These are phyloP conservation scores for Ogataea wickerhamii DNA, from an alignment of 805 yeast species.

Conservation along the genomic window DNA sequence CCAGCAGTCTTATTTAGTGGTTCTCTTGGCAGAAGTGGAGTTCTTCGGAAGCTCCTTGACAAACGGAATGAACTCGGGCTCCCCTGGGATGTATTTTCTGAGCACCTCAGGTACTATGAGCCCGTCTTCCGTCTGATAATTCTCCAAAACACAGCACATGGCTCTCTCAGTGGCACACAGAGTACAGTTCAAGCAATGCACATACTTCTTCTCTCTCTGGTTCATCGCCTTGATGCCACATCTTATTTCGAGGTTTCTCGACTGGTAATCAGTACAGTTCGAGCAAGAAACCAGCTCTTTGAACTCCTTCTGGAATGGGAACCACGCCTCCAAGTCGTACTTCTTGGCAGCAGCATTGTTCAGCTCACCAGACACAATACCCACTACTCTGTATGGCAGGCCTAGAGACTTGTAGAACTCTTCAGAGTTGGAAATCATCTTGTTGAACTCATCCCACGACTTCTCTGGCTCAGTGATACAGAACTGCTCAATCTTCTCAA, in stretches of 20 bases:
- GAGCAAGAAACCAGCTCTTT: conserved; percentile 98
- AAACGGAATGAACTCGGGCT: conserved; percentile 93
- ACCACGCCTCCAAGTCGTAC: conserved; percentile 99
- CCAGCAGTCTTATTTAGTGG: conserved; percentile 19
- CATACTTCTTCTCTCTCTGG: conserved; percentile 95
- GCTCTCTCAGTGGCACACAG: conserved; percentile 98
- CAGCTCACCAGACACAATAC: conserved; percentile 96
- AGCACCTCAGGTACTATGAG: conserved; percentile 89
- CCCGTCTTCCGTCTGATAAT: conserved; percentile 97
- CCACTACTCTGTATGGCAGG: conserved; percentile 94
- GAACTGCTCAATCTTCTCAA: conserved; percentile 97
- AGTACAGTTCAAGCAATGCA: conserved; percentile 96
- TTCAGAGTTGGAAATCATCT: conserved; percentile 89
- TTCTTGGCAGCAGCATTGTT: conserved; percentile 99
- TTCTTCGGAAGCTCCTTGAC: conserved; percentile 91
- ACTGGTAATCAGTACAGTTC: conserved; percentile 98
- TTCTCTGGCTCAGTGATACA: conserved; percentile 95
- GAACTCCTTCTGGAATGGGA: conserved; percentile 98
- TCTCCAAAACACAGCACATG: conserved; percentile 93
- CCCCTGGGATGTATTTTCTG: conserved; percentile 96
- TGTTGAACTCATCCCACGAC: conserved; percentile 96
- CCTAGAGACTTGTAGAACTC: conserved; percentile 89
- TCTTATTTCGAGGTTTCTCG: conserved; percentile 97
- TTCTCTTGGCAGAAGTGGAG: conserved; percentile 73
- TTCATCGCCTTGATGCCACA: conserved; percentile 96